Evolutionary conservation across 2,329 filamentous ascomycete species (phyloP).

Genomic region (Saccharata proteae): DNA sequence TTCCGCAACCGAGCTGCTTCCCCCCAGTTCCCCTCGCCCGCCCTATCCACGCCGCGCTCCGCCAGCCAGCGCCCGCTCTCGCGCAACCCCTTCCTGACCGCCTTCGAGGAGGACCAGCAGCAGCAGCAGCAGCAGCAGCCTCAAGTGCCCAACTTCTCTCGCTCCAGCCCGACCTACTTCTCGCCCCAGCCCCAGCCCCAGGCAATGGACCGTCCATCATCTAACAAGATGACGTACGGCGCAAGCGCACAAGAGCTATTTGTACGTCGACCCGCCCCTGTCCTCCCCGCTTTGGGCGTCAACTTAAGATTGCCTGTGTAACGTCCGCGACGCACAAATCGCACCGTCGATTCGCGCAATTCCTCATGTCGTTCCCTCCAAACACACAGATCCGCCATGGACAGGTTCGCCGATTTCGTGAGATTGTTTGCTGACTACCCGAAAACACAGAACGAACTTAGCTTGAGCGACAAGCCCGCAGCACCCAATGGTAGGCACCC

Average conservation of each 20-base stretch:
- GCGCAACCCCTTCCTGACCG: conserved; percentile 65
- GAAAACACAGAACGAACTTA: conserved; percentile 50
- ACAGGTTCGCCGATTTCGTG: conserved; percentile 26
- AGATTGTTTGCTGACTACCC: conserved; percentile 31
- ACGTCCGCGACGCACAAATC: conserved; percentile 1
- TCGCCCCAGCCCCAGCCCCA: conserved; percentile 1
- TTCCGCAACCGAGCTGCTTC: conserved; percentile 63
- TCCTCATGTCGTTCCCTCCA: not conserved
- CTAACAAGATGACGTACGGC: conserved; percentile 32
- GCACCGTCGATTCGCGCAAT: not conserved
- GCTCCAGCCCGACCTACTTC: conserved; percentile 5
- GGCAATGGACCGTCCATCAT: conserved; percentile 29
- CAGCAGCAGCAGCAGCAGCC: conserved; percentile 12
- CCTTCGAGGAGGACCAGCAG: conserved; percentile 31
- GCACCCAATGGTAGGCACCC: conserved; percentile 6
- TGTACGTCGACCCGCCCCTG: conserved; percentile 43
- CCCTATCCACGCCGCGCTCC: conserved; percentile 29
- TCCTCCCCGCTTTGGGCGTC: conserved; percentile 7
- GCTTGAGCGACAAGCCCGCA: conserved; percentile 45
- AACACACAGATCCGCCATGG: conserved; percentile 19
- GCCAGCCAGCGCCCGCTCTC: conserved; percentile 45
- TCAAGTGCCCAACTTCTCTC: conserved; percentile 3
- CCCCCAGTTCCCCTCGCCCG: conserved; percentile 28
- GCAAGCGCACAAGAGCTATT: conserved; percentile 58
- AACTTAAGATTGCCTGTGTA: conserved; percentile 2